These are phyloP conservation scores for Fraxinus latifolia DNA, from an alignment of 305 asterid genomes.

Conservation along the genomic window DNA sequence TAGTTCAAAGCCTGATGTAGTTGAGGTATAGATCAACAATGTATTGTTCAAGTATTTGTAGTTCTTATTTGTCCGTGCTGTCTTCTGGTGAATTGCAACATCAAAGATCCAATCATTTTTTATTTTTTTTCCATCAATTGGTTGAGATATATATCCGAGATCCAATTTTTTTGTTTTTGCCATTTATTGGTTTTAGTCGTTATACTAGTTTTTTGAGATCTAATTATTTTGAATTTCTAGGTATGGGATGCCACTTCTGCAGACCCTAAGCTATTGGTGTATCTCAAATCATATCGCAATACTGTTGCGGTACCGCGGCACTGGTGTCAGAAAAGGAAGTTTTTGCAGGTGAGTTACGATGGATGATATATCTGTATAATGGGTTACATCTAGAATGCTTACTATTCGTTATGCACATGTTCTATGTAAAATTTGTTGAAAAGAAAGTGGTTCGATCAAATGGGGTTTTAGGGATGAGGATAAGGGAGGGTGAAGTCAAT, in stretches of 20 bases:
- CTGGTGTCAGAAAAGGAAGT: slow-evolving; percentile 97
- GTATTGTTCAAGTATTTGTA: neutral
- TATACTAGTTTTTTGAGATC: neutral
- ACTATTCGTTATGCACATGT: slow-evolving; percentile 9
- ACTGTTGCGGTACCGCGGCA: slow-evolving; percentile 97
- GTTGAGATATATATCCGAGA: neutral
- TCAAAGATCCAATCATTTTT: neutral
- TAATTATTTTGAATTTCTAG: slow-evolving; percentile 29
- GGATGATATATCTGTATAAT: slow-evolving; percentile 13
- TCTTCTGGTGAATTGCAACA: neutral
- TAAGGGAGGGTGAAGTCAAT: slow-evolving; percentile 57
- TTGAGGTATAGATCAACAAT: slow-evolving; percentile 56
- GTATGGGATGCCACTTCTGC: slow-evolving; percentile 98
- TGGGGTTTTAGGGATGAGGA: slow-evolving; percentile 52
- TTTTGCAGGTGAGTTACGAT: slow-evolving; percentile 72
- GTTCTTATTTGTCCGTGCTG: neutral
- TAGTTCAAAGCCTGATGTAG: slow-evolving; percentile 81
- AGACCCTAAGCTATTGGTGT: slow-evolving; percentile 92
- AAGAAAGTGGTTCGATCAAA: slow-evolving; percentile 30
- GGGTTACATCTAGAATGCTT: slow-evolving; percentile 31
- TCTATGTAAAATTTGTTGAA: slow-evolving; percentile 24
- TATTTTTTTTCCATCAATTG: neutral
- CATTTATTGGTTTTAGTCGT: neutral
- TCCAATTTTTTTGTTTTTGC: neutral
- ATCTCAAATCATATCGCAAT: slow-evolving; percentile 79